Base-by-base conservation (phyloP, 768 basidiomycete genomes). In the Pleurotus salmoneostramineus region DNA sequence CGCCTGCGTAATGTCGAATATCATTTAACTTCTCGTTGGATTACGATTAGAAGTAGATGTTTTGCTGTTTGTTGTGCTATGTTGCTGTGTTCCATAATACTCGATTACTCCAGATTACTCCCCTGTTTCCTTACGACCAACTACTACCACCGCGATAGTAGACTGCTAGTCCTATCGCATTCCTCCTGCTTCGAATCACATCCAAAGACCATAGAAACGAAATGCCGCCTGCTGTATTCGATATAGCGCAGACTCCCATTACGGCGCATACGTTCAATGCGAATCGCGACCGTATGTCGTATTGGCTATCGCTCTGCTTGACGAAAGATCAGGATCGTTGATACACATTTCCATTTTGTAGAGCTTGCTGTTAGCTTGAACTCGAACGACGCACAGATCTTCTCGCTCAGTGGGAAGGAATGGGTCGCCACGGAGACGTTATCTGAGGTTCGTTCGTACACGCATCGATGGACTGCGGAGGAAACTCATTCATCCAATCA, bases 291-390 rank as follows among this genome's bases (percentile, higher is more conserved):
- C 89, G 96, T 98, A 64, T 72, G 92, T 82, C 32, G 31, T 8
- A 7, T 43, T 12, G 11, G 12, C 32, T 51, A 45, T 45, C 5
- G 21, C 3, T 27, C 3, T 27, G 21, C 21, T 27, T 27, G 21
- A 27, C 21, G 21, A 1, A 27, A 27, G 21, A 27, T 27, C 21
- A 27, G 21, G 21, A 27, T 27, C 21, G 21, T 3, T 27, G 2
- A 12, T 21, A 2, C 42, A 17, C 14, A 40, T 46, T 36, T 27
- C 37, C 17, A 55, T 61, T 50, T 14, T 49, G 17, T 71, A 98
- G 97, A 94, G 77, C 79, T 98, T 58, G 94, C 93, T 37, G 85
- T 93, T 52, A 93, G 93, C 71, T 77, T 96, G 71, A 97, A 96
- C 72, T 88, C 85, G 44, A 90, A 91, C 70, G 94, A 95, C 60